phyloP scores from a whole-genome alignment of 306 rosid genomes.

The Rosa rugosa region DNA sequence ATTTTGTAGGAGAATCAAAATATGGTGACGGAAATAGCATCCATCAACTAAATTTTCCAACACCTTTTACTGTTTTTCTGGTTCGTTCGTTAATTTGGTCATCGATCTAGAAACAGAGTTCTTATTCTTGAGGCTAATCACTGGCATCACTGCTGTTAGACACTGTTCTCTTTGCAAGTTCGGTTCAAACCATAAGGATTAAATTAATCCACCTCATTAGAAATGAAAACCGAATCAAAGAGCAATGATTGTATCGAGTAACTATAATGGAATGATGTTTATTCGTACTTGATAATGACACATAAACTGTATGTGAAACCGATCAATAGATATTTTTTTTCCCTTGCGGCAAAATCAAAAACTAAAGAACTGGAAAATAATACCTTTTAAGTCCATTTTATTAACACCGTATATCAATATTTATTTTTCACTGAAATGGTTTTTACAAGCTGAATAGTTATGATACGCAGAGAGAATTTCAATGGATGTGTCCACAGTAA shows the following conservation, averaged over 20 bases:
- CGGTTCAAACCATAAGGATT: conserved; percentile 4
- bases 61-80: not conserved
- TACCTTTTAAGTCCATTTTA: no score
- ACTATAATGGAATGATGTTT: not conserved
- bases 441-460: no score
- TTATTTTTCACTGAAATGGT: no score
- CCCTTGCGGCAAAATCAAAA: not conserved
- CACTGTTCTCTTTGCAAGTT: conserved; percentile 6
- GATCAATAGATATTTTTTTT: not conserved
- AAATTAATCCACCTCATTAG: not conserved
- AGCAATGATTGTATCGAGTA: not conserved
- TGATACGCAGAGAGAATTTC: no score
- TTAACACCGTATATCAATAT: no score
- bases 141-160: not conserved
- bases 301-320: not conserved
- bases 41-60: no score
- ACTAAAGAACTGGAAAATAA: not conserved
- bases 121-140: not conserved
- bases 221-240: not conserved
- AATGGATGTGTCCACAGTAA: not conserved
- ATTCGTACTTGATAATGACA: not conserved
- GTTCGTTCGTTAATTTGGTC: not conserved
- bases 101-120: not conserved
- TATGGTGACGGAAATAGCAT: no score
- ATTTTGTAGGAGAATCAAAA: no score